phyloP scores from a whole-genome alignment of 352 stramenopile genomes.

The Phytophthora multivora region DNA sequence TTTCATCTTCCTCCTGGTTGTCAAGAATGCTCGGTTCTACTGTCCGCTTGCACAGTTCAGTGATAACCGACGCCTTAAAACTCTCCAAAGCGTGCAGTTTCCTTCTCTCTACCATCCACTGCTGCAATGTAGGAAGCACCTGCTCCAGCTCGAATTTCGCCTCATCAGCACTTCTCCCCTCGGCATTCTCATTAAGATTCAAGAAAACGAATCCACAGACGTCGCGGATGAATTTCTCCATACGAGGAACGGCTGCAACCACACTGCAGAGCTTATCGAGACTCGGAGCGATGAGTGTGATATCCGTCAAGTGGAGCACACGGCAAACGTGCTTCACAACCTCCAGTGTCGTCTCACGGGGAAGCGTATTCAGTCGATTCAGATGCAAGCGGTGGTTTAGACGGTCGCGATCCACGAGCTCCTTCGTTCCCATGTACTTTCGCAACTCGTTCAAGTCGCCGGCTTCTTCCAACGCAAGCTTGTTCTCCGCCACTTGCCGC shows the following conservation, averaged over 20 bases:
- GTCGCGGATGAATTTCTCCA: conserved; percentile 90
- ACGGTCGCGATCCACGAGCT: conserved; percentile 78
- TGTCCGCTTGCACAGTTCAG: conserved; percentile 65
- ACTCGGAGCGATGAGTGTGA: conserved; percentile 79
- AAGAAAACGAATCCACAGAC: conserved; percentile 80
- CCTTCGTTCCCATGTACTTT: conserved; percentile 83
- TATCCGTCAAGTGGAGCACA: conserved; percentile 81
- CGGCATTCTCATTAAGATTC: conserved; percentile 33
- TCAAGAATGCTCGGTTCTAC: conserved; percentile 47
- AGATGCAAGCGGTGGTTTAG: conserved; percentile 80
- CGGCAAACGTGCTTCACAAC: conserved; percentile 87
- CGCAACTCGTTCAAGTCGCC: conserved; percentile 79
- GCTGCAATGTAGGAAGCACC: conserved; percentile 70
- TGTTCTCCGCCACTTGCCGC: conserved; percentile 71
- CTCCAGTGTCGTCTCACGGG: conserved; percentile 76
- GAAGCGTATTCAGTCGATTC: conserved; percentile 77
- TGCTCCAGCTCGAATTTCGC: conserved; percentile 65
- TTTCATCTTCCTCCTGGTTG: conserved; percentile 16
- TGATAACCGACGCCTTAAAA: conserved; percentile 64
- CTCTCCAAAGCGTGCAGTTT: conserved; percentile 67
- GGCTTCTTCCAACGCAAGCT: conserved; percentile 75
- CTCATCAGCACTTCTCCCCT: conserved; percentile 24
- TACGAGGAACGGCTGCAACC: conserved; percentile 75
- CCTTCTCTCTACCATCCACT: conserved; percentile 64
- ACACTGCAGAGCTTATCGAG: conserved; percentile 85